phyloP scores from a whole-genome alignment of 768 basidiomycete genomes.

The Gelatoporia subvermispora region DNA sequence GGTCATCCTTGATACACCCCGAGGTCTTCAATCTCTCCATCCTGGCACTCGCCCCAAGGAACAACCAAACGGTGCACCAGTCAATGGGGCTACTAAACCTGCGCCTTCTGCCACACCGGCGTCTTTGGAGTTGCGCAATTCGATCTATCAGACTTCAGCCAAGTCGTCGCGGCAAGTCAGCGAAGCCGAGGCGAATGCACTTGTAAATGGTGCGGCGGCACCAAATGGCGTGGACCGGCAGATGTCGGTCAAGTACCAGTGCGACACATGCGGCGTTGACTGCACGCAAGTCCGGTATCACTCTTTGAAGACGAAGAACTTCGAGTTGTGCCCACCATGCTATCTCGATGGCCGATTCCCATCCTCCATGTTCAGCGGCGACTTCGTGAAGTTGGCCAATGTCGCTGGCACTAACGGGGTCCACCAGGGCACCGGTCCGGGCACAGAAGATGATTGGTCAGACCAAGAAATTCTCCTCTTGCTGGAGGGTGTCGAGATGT shows the following conservation, averaged over 20 bases:
- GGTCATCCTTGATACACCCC: conserved; percentile 93
- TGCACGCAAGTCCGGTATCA: conserved; percentile 88
- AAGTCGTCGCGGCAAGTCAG: conserved; percentile 74
- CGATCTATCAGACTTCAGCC: conserved; percentile 84
- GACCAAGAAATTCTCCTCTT: conserved; percentile 87
- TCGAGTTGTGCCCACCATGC: conserved; percentile 87
- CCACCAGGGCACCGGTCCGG: conserved; percentile 34
- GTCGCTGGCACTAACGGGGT: conserved; percentile 25
- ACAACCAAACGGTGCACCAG: conserved; percentile 35
- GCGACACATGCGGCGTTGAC: conserved; percentile 94
- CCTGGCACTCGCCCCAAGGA: conserved; percentile 63
- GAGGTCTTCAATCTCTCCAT: conserved; percentile 91
- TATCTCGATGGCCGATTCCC: conserved; percentile 98
- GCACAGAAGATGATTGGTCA: conserved; percentile 70
- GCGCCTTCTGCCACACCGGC: conserved; percentile 45
- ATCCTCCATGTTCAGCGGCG: conserved; percentile 91
- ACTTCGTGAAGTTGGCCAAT: conserved; percentile 83
- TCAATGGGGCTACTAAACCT: conserved; percentile 45
- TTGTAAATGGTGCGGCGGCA: conserved; percentile 50
- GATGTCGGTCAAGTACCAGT: conserved; percentile 51
- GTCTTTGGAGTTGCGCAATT: conserved; percentile 84
- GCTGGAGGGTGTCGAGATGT: conserved; percentile 98
- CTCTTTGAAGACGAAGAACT: conserved; percentile 86
- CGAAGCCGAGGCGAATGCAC: conserved; percentile 59
- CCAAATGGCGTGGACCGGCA: conserved; percentile 41